Conservation (phyloP, 2,329 filamentous ascomycete species). For the Ophiosphaerella narmari region DNA sequence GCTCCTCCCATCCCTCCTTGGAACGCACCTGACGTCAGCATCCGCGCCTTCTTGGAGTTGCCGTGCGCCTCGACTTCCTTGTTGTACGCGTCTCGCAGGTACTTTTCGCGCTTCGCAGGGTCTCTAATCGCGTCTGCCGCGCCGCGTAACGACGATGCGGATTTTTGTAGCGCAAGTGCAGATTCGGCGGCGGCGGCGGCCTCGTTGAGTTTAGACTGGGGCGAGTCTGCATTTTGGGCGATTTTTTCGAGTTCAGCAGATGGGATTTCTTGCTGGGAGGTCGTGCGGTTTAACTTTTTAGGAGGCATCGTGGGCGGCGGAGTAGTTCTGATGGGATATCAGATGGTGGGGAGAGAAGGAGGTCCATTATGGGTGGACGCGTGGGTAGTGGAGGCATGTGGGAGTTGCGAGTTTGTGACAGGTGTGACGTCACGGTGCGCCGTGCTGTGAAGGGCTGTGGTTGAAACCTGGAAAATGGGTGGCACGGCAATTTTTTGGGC, state of each 20-base stretch:
- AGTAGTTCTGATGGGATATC: neutral
- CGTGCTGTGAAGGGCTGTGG: constrained; percentile 9
- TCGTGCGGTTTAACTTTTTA: constrained; percentile 15
- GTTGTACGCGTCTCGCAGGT: constrained; percentile 40
- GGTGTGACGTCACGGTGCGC: constrained; percentile 23
- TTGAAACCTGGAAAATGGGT: constrained; percentile 22
- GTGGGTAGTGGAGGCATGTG: neutral
- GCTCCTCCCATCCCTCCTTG: constrained; percentile 49
- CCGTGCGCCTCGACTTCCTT: constrained; percentile 42
- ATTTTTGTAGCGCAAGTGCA: constrained; percentile 32
- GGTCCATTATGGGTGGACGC: neutral
- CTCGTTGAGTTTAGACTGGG: constrained; percentile 35
- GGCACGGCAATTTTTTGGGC: constrained; percentile 4
- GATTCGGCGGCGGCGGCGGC: constrained; percentile 36
- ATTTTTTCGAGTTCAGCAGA: constrained; percentile 25
- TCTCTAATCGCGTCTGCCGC: constrained; percentile 34
- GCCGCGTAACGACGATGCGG: constrained; percentile 32
- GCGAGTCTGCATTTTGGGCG: constrained; percentile 19
- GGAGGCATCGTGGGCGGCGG: constrained; percentile 10
- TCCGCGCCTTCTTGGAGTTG: constrained; percentile 40
- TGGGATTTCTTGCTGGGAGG: constrained; percentile 7
- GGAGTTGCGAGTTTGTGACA: neutral
- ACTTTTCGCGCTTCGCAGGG: constrained; percentile 40
- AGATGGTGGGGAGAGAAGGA: neutral
- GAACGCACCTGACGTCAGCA: constrained; percentile 44